These are phyloP conservation scores for Tricholomella constricta DNA, from an alignment of 768 basidiomycete species.

Conservation along the genomic window DNA sequence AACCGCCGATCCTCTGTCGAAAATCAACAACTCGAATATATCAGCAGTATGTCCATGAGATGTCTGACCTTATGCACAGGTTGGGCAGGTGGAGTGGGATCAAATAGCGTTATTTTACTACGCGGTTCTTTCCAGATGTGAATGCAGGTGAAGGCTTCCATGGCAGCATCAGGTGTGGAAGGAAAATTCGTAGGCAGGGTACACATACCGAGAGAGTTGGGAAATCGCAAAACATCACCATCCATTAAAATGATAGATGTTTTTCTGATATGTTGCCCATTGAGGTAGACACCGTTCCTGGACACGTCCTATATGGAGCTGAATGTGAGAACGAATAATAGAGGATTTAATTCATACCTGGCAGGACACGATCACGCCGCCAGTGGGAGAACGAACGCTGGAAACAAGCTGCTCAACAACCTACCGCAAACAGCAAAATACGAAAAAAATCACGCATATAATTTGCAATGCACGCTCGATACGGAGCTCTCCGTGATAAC, in stretches of 20 bases:
- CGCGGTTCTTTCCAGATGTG: constrained; percentile 55
- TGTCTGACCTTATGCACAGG: constrained; percentile 52
- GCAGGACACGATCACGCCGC: constrained; percentile 77
- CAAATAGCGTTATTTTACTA: constrained; percentile 58
- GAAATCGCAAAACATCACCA: constrained; percentile 69
- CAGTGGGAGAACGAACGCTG: constrained; percentile 70
- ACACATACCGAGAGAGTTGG: constrained; percentile 58
- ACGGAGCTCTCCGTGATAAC: constrained; percentile 62
- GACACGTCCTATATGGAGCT: constrained; percentile 66
- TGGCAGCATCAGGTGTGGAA: not conserved
- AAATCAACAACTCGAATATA: not conserved
- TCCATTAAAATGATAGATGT: constrained; percentile 74
- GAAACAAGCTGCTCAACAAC: not conserved
- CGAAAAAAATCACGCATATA: constrained; percentile 64
- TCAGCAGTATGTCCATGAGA: not conserved
- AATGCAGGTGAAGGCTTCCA: constrained; percentile 65
- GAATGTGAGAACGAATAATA: not conserved
- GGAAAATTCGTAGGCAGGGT: not conserved
- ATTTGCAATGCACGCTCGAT: constrained; percentile 73
- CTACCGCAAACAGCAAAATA: not conserved
- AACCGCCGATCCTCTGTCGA: constrained; percentile 56
- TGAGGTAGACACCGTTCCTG: constrained; percentile 73
- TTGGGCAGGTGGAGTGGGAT: constrained; percentile 59
- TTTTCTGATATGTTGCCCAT: constrained; percentile 68
- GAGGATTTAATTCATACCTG: constrained; percentile 47